These are phyloP conservation scores for Lepidopterella palustris DNA, from an alignment of 495 filamentous ascomycete genomes.

Conservation along the genomic window DNA sequence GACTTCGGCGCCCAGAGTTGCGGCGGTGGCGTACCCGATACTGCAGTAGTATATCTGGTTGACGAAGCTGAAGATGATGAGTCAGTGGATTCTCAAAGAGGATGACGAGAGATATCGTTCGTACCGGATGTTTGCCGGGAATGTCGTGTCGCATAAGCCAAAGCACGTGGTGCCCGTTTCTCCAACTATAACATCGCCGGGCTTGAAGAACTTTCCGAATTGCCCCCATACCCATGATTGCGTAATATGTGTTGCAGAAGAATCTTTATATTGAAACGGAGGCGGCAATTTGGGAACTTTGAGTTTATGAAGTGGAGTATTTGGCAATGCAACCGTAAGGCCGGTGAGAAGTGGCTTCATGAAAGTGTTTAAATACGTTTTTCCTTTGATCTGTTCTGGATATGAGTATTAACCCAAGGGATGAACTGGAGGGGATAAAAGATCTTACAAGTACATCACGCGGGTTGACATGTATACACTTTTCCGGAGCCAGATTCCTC, in stretches of 20 bases:
- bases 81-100: neutral
- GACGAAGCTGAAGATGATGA: slow-evolving; percentile 18
- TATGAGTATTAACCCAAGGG: slow-evolving; percentile 2
- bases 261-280: slow-evolving; percentile 17
- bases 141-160: slow-evolving; percentile 27
- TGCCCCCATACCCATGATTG: slow-evolving; percentile 37
- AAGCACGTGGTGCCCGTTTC: slow-evolving; percentile 38
- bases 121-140: slow-evolving; percentile 14
- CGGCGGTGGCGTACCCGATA: slow-evolving; percentile 37
- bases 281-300: slow-evolving; percentile 20
- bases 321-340: slow-evolving; percentile 9
- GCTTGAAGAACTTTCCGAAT: slow-evolving; percentile 26
- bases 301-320: slow-evolving; percentile 12
- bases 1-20: slow-evolving; percentile 34
- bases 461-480: slow-evolving; percentile 29
- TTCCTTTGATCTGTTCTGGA: slow-evolving; percentile 20
- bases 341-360: slow-evolving; percentile 32
- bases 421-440: neutral
- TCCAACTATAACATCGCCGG: slow-evolving; percentile 34
- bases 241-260: slow-evolving; percentile 31
- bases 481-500: slow-evolving; percentile 20
- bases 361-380: slow-evolving; percentile 23
- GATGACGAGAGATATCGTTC: neutral
- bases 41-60: slow-evolving; percentile 38
- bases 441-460: slow-evolving; percentile 25